Evolutionary conservation across 208 protist species (phyloP).

Genomic region (Trypanosoma boissoni): DNA sequence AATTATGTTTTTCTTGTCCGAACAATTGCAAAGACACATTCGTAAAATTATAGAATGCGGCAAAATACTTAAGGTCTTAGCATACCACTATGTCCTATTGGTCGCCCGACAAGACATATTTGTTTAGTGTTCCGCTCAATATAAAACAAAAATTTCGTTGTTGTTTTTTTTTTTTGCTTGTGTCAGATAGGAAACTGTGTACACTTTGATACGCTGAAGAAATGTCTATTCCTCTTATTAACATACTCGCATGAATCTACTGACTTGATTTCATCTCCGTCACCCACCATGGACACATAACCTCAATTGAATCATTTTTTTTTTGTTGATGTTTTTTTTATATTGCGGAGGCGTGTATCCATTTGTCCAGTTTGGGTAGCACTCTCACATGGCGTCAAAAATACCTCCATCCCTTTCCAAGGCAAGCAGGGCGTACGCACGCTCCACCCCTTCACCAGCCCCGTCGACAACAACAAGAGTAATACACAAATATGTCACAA

Average conservation of each 20-base stretch:
- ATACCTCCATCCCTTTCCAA: conserved; percentile 63
- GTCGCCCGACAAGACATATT: conserved; percentile 90
- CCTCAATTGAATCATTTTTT: conserved; percentile 84
- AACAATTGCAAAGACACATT: conserved; percentile 65
- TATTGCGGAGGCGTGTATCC: conserved; percentile 84
- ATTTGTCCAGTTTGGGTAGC: conserved; percentile 90
- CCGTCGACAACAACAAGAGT: conserved; percentile 70
- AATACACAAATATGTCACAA: conserved; percentile 77
- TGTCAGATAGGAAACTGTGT: conserved; percentile 67
- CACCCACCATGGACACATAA: conserved; percentile 90
- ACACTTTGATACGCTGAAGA: conserved; percentile 91
- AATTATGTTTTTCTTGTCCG: conserved; percentile 81
- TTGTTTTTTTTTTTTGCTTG: too few relatives aligned
- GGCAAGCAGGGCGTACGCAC: conserved; percentile 88
- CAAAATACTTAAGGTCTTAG: conserved; percentile 79
- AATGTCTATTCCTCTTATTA: conserved; percentile 89
- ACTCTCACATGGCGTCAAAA: conserved; percentile 85
- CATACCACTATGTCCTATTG: conserved; percentile 83
- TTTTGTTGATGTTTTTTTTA: too few relatives aligned
- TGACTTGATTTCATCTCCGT: conserved; percentile 83
- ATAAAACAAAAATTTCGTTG: conserved; percentile 85
- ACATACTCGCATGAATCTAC: conserved; percentile 91
- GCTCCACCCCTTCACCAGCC: conserved; percentile 83
- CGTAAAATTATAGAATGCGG: conserved; percentile 87
- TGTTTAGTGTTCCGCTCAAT: conserved; percentile 82